Base-by-base conservation (phyloP, 2,329 filamentous ascomycete species). In the Xylariales sp. region DNA sequence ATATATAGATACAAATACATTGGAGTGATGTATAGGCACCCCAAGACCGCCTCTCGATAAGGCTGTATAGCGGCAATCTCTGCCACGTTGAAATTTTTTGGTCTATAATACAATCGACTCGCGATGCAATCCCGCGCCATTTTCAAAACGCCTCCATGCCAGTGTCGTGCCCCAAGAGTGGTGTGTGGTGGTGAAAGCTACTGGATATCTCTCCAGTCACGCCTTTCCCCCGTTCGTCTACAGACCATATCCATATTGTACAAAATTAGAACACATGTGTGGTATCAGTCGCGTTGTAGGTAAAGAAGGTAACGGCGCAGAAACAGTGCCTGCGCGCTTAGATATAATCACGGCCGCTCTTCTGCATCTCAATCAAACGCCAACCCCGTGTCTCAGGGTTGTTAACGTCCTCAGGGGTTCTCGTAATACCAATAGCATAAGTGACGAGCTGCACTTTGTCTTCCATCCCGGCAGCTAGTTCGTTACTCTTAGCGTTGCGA, bases 371-470 rank as follows among this genome's bases (percentile, higher is more conserved):
- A 58, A 98, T 97, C 62, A 98, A 71, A 55, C 91, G 83, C 93
- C 93, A 98, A 21, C 93, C 93, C 57, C 90, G 78, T 10, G 93
- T 98, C 69, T 98, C 93, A 2, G 89, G 87, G 63, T 98, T 97
- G 71, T 83, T 91, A 50, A 97, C 91, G 52, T 98, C 93, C 59
- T 98, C 93, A 3, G 93, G 83, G 43, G 95, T 81, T 48, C 93
- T 76, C 4, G 93, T 98, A 43, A 98, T 85, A 53, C 93, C 93
- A 51, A 98, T 97, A 46, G 91, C 93, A 57, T 98, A 98, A 3
- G 93, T 97, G 50, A 98, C 93, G 51, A 95, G 82, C 66, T 98
- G 93, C 17, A 98, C 93, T 68, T 90, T 94, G 66, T 98, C 93
- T 65, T 98, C 93, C 89, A 96, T 97, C 29, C 93, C 93, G 11